These are phyloP conservation scores for Kregervanrija pseudodelftensis DNA, from an alignment of 805 yeast species.

Conservation along the genomic window DNA sequence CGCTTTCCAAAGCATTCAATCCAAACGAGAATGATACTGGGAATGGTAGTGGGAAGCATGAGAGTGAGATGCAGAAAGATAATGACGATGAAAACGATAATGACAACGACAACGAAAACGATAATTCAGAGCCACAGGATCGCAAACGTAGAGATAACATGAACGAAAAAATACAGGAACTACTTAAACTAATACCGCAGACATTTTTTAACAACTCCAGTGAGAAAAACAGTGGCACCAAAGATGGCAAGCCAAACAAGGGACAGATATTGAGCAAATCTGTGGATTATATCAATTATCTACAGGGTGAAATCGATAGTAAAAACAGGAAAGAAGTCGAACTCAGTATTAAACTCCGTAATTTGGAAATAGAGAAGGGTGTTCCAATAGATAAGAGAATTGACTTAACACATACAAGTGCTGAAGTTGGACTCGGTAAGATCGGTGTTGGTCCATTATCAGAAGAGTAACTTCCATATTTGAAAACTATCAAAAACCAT, in stretches of 20 bases:
- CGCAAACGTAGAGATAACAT: constrained; percentile 49
- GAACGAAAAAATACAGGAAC: constrained; percentile 51
- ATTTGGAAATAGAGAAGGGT: constrained; percentile 39
- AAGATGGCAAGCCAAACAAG: constrained; percentile 79
- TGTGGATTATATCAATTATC: constrained; percentile 59
- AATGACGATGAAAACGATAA: constrained; percentile 8
- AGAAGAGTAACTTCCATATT: constrained; percentile 16
- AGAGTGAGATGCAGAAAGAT: constrained; percentile 13
- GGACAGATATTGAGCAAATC: constrained; percentile 74
- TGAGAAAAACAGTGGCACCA: constrained; percentile 57
- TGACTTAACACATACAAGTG: constrained; percentile 60
- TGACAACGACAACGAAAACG: constrained; percentile 1
- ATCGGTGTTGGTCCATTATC: constrained; percentile 82
- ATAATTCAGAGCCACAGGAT: constrained; percentile 18
- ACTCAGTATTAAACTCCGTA: constrained; percentile 51
- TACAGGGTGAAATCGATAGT: constrained; percentile 70
- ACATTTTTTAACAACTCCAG: constrained; percentile 34
- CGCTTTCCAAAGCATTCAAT: constrained; percentile 9
- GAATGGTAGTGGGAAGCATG: not conserved
- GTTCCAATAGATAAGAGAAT: constrained; percentile 31
- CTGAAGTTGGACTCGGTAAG: constrained; percentile 65
- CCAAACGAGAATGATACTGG: constrained; percentile 10
- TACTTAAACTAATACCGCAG: constrained; percentile 26
- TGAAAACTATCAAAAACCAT: no score
- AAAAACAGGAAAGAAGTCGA: constrained; percentile 77